These are phyloP conservation scores for Leucocoprinus leucothites DNA, from an alignment of 768 basidiomycete species.

Conservation along the genomic window DNA sequence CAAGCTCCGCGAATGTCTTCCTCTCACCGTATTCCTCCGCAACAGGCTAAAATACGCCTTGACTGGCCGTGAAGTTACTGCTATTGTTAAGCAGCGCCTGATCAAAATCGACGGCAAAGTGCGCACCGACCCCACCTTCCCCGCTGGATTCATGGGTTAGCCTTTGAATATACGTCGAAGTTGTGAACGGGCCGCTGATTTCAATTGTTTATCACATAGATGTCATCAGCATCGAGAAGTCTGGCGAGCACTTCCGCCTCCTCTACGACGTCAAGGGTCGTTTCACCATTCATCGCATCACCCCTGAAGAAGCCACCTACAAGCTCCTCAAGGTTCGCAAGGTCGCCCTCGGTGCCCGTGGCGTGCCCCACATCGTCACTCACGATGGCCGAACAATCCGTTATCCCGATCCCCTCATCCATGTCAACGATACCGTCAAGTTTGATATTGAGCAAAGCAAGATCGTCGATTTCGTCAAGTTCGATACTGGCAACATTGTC, in stretches of 20 bases:
- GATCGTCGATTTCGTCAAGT: slow-evolving; percentile 90
- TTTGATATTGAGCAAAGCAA: slow-evolving; percentile 95
- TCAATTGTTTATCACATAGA: slow-evolving; percentile 47
- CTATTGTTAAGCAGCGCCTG: slow-evolving; percentile 93
- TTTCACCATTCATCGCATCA: slow-evolving; percentile 99
- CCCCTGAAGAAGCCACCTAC: slow-evolving; percentile 93
- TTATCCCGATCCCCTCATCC: slow-evolving; percentile 95
- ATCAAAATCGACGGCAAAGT: slow-evolving; percentile 99
- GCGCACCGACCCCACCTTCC: slow-evolving; percentile 95
- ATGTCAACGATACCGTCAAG: slow-evolving; percentile 96
- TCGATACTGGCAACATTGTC: slow-evolving; percentile 96
- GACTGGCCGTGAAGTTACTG: slow-evolving; percentile 92
- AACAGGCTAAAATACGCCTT: slow-evolving; percentile 99
- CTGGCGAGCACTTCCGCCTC: slow-evolving; percentile 98
- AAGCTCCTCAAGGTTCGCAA: slow-evolving; percentile 94
- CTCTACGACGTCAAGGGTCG: slow-evolving; percentile 99
- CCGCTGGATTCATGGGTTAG: slow-evolving; percentile 95
- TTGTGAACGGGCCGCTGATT: neutral
- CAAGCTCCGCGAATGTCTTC: slow-evolving; percentile 97
- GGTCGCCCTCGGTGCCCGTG: slow-evolving; percentile 88
- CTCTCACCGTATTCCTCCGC: slow-evolving; percentile 95
- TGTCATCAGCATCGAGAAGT: slow-evolving; percentile 96
- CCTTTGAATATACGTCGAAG: slow-evolving; percentile 13
- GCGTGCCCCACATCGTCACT: slow-evolving; percentile 96
- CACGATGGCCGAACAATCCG: slow-evolving; percentile 99